These are phyloP conservation scores for Triadica sebifera DNA, from an alignment of 345 rosid genomes.

Conservation along the genomic window DNA sequence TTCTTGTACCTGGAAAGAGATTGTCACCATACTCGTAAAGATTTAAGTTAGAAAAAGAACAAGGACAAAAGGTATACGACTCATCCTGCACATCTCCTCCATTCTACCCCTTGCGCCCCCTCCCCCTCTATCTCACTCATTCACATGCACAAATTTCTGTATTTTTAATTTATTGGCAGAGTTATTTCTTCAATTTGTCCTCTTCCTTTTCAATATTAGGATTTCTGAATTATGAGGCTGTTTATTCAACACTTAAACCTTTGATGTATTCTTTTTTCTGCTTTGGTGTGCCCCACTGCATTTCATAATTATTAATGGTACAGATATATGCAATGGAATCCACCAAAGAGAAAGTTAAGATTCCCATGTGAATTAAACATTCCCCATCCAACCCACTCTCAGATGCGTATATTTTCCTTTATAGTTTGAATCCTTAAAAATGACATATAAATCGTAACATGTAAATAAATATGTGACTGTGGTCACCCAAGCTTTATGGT, in stretches of 20 bases:
- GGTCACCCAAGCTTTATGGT: neutral
- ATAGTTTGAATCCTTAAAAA: neutral
- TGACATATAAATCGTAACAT: neutral
- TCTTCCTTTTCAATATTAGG: neutral
- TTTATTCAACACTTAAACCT: neutral
- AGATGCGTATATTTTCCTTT: neutral
- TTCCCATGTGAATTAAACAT: neutral
- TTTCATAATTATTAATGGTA: neutral
- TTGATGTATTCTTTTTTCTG: neutral
- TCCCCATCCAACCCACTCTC: neutral
- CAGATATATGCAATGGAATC: neutral
- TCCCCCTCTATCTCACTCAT: neutral
- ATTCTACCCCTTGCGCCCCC: neutral
- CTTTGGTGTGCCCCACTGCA: neutral
- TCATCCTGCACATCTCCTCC: neutral
- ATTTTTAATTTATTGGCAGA: neutral
- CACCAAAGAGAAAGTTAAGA: neutral
- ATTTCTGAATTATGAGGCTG: neutral
- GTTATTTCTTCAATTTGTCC: neutral
- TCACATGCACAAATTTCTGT: neutral
- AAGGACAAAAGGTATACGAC: neutral
- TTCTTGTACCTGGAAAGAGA: conserved; percentile 68
- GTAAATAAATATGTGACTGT: neutral
- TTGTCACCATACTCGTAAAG: neutral
- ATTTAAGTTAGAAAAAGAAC: neutral